Evolutionary conservation across 768 basidiomycete species (phyloP), one percentile per base, ranked within the genome.

Genomic region (Heimioporus sp.): DNA sequence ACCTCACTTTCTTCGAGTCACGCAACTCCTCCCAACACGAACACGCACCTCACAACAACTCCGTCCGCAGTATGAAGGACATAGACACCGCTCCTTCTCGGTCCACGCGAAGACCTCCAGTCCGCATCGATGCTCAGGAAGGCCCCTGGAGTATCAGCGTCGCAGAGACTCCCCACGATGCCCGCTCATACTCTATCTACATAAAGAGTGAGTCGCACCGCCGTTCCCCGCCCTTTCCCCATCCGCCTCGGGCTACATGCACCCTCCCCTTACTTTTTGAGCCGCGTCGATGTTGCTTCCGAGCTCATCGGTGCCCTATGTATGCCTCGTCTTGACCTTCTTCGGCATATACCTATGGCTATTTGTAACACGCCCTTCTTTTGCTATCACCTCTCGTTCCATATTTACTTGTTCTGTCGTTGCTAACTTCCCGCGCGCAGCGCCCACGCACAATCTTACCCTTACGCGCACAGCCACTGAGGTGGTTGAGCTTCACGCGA

Each of bases 111-210:
- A 74, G 79, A 64, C 78, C 71, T 51, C 79, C 78, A 39, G 76
- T 83, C 32, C 80, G 87, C 43, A 76, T 85, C 55, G 87, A 91
- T 67, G 76, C 76, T 39, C 82, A 89, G 69, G 88, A 90, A 63
- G 89, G 87, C 13, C 89, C 83, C 20, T 94, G 92, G 92, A 83
- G 83, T 62, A 82, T 94, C 65, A 90, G 87, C 67, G 90, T 92
- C 57, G 92, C 92, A 56, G 89, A 92, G 74, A 86, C 83, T 47
- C 87, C 87, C 20, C 80, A 90, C 67, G 85, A 88, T 70, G 66
- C 83, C 42, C 75, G 77, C 57, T 69, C 67, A 51, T 93, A 86
- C 74, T 86, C 81, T 65, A 79, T 93, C 65, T 93, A 93, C 76
- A 83, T 93, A 72, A 93, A 92, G 80, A 93, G 91, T 92, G 71